These are phyloP conservation scores for Cystobasidium slooffiae DNA, from an alignment of 1,284 basidiomycete genomes.

Conservation along the genomic window DNA sequence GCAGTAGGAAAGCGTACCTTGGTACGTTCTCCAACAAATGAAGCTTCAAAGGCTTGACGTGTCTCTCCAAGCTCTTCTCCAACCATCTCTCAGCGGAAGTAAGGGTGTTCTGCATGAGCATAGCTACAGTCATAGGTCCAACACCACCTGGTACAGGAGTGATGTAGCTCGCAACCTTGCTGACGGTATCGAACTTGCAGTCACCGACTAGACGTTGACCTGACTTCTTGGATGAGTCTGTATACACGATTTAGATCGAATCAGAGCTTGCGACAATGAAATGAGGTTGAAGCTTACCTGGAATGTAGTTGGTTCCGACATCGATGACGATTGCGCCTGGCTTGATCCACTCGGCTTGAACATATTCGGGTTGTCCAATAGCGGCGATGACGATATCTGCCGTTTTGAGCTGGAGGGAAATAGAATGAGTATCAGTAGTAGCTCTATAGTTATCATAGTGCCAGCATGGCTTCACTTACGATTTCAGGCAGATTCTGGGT, in stretches of 20 bases:
- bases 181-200: slow-evolving; percentile 82
- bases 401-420: slow-evolving; percentile 69
- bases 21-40: slow-evolving; percentile 83
- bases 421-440: background rate
- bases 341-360: slow-evolving; percentile 95
- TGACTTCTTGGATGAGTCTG: slow-evolving; percentile 87
- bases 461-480: slow-evolving; percentile 60
- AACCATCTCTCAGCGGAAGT: slow-evolving; percentile 80
- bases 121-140: slow-evolving; percentile 98
- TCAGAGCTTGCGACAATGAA: background rate
- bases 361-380: slow-evolving; percentile 86
- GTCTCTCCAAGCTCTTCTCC: slow-evolving; percentile 67
- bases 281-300: slow-evolving; percentile 63
- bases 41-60: slow-evolving; percentile 77
- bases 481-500: slow-evolving; percentile 80
- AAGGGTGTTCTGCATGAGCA: slow-evolving; percentile 96
- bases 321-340: slow-evolving; percentile 91
- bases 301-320: slow-evolving; percentile 96
- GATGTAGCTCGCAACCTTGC: slow-evolving; percentile 79
- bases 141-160: slow-evolving; percentile 99
- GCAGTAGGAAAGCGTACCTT: slow-evolving; percentile 55
- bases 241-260: slow-evolving; percentile 33
- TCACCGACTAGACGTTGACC: slow-evolving; percentile 96
- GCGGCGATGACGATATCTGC: slow-evolving; percentile 94
- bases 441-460: background rate